These are phyloP conservation scores for Favolaschia claudopus DNA, from an alignment of 768 basidiomycete species.

Conservation along the genomic window DNA sequence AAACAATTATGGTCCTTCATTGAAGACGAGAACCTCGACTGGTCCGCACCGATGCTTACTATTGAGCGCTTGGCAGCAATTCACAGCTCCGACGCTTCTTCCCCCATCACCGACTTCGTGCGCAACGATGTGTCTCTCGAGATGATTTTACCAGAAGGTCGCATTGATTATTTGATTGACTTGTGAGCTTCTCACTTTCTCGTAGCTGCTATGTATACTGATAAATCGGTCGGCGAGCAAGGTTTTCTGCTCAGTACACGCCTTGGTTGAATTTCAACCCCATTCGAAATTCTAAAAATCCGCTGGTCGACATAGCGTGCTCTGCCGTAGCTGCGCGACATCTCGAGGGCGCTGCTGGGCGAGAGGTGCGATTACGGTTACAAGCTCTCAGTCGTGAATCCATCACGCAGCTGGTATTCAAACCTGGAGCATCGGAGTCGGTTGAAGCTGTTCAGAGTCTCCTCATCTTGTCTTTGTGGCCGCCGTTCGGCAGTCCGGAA, in stretches of 20 bases:
- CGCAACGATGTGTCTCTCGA: conserved; percentile 8
- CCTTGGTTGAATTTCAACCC: conserved; percentile 26
- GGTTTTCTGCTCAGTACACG: conserved; percentile 17
- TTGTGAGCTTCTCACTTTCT: conserved; percentile 3
- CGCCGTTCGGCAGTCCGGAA: conserved; percentile 6
- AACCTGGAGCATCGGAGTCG: not conserved
- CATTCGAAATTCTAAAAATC: conserved; percentile 13
- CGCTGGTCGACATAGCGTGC: conserved; percentile 20
- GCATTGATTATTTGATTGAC: conserved; percentile 12
- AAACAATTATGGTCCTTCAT: conserved; percentile 8
- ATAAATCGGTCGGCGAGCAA: not conserved
- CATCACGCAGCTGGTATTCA: conserved; percentile 16
- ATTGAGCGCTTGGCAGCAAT: conserved; percentile 5
- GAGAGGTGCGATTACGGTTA: conserved; percentile 12
- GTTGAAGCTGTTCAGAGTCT: conserved; percentile 18
- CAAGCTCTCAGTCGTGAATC: conserved; percentile 8
- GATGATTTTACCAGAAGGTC: conserved; percentile 5
- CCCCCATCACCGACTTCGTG: not conserved
- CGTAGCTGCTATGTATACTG: not conserved
- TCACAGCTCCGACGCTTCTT: not conserved
- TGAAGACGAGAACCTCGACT: conserved; percentile 21
- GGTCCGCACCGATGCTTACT: conserved; percentile 33
- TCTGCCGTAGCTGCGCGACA: conserved; percentile 17
- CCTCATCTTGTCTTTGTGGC: conserved; percentile 21
- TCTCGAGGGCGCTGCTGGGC: conserved; percentile 1